A percentile compares a stretch with the other conserved stretches of the same genome.
Evolutionary conservation across 345 rosid genomes (phyloP).

Genomic region (Gossypium arboreum): DNA sequence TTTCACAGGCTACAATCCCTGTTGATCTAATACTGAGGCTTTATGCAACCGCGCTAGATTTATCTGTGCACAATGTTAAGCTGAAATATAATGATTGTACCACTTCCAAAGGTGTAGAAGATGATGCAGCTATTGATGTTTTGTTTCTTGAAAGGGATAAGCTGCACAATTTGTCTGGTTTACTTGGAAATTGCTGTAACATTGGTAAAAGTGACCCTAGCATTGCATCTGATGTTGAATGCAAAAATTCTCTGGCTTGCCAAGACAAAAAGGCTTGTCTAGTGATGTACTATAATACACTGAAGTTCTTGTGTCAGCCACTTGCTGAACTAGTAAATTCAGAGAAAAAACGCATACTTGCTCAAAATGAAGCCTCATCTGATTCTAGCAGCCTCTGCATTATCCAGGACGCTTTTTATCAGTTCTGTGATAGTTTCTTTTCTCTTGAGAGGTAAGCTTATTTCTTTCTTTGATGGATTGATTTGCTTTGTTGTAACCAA

Average conservation of each 20-base stretch:
- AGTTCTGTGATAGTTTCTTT: constrained; percentile 46
- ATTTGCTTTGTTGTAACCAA: constrained; percentile 18
- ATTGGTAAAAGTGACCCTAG: constrained; percentile 27
- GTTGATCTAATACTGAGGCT: constrained; percentile 56
- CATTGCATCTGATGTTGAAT: constrained; percentile 18
- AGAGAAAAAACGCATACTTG: constrained; percentile 49
- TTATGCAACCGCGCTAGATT: constrained; percentile 58
- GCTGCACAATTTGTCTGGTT: constrained; percentile 38
- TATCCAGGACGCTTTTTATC: constrained; percentile 55
- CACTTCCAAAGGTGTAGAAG: constrained; percentile 30
- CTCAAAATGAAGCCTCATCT: constrained; percentile 36
- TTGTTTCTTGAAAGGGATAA: constrained; percentile 41
- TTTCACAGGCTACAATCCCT: constrained; percentile 54
- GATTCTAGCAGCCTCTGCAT: constrained; percentile 37
- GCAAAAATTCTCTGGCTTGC: constrained; percentile 22
- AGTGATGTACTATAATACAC: constrained; percentile 43
- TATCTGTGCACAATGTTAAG: constrained; percentile 31
- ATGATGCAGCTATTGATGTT: constrained; percentile 34
- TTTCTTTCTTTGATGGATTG: not conserved
- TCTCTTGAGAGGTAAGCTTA: constrained; percentile 46
- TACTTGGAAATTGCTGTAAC: constrained; percentile 46
- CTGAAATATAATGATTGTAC: constrained; percentile 27
- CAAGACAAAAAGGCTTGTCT: constrained; percentile 34
- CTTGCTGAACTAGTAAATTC: constrained; percentile 64
- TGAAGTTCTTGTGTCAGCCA: constrained; percentile 77